Conservation (phyloP, 1,284 basidiomycete species). For the Microbotryum lychnidis-dioicae region DNA sequence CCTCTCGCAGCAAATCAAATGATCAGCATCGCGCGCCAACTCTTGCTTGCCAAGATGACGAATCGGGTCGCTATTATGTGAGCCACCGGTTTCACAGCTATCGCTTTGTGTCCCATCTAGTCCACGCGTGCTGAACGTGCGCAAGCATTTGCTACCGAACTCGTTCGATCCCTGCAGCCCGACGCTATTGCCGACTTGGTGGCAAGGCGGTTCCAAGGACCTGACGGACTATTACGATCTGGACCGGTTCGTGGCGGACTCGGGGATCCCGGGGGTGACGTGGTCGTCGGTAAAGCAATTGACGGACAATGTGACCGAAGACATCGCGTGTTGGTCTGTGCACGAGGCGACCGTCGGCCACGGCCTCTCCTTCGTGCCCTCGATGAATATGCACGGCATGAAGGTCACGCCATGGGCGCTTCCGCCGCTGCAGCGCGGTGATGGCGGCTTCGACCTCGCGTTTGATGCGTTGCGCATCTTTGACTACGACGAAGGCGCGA, state of each 20-base stretch:
- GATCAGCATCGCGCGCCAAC: neutral
- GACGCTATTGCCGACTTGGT: neutral
- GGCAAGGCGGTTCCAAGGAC: neutral
- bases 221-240: neutral
- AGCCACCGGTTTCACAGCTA: neutral
- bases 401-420: neutral
- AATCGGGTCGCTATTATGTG: constrained; percentile 6
- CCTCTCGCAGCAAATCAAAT: constrained; percentile 1
- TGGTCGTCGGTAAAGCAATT: neutral
- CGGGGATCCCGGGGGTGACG: neutral
- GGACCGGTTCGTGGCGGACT: neutral
- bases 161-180: neutral
- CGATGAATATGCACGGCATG: neutral
- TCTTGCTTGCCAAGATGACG: constrained; percentile 2
- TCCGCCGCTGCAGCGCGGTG: neutral
- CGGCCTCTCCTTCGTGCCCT: neutral
- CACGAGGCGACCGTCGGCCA: neutral
- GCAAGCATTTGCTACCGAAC: neutral
- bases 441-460: constrained; percentile 1
- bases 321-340: neutral
- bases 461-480: constrained; percentile 2
- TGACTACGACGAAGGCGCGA: neutral
- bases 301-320: neutral
- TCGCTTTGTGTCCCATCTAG: neutral
- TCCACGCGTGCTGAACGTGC: neutral